phyloP scores from a whole-genome alignment of 2,329 filamentous ascomycete species.

The Truncatella angustata region DNA sequence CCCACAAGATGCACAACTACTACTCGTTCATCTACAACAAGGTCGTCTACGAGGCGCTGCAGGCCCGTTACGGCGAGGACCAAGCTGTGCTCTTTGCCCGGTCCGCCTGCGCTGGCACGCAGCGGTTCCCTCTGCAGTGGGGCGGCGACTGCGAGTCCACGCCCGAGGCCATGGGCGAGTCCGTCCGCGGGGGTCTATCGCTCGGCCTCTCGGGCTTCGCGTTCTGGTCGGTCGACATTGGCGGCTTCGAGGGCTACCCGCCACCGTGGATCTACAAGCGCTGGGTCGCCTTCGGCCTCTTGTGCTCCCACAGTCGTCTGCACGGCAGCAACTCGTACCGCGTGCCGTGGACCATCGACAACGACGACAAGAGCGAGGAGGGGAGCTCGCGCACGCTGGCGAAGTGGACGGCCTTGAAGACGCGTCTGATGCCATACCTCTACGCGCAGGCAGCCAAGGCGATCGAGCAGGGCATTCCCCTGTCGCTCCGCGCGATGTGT shows the following conservation, averaged over 20 bases:
- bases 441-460: constrained; percentile 41
- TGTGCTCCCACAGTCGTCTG: constrained; percentile 68
- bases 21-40: constrained; percentile 75
- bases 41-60: constrained; percentile 64
- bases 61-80: constrained; percentile 46
- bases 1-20: constrained; percentile 72
- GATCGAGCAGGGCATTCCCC: constrained; percentile 52
- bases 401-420: constrained; percentile 49
- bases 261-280: constrained; percentile 71
- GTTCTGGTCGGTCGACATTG: constrained; percentile 71
- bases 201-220: constrained; percentile 64
- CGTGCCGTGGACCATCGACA: constrained; percentile 72
- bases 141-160: constrained; percentile 75
- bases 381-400: constrained; percentile 48
- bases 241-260: constrained; percentile 69
- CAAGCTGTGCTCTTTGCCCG: constrained; percentile 67
- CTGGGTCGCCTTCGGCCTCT: constrained; percentile 73
- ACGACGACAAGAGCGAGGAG: constrained; percentile 35
- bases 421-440: constrained; percentile 51
- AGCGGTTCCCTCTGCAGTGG: constrained; percentile 70
- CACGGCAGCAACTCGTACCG: constrained; percentile 70
- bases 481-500: constrained; percentile 63
- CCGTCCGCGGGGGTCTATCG: constrained; percentile 62
- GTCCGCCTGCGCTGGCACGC: constrained; percentile 64
- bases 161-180: constrained; percentile 71